Evolutionary conservation across 148 eudicot species (phyloP).

Genomic region (Vaccinium myrtillus): DNA sequence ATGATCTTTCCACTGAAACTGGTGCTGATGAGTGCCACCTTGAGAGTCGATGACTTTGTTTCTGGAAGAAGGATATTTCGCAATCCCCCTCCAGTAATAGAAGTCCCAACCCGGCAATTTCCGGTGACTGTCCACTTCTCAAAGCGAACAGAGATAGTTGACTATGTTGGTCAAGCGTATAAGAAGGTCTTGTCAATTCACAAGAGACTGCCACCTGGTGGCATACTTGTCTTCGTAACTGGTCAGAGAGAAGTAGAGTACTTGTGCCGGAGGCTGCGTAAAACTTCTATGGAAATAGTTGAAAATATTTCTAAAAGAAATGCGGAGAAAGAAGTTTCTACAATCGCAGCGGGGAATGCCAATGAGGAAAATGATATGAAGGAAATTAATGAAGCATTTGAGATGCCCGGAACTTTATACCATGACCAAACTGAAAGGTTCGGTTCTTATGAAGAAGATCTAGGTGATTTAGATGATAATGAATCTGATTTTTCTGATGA

Average conservation of each 20-base stretch:
- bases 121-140: constrained; percentile 65
- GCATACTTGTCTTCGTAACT: constrained; percentile 90
- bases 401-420: constrained; percentile 31
- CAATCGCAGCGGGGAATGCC: constrained; percentile 21
- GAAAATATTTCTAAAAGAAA: constrained; percentile 21
- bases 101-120: constrained; percentile 69
- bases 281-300: constrained; percentile 61
- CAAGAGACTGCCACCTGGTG: constrained; percentile 88
- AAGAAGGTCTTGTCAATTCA: constrained; percentile 80
- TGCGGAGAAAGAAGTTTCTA: constrained; percentile 26
- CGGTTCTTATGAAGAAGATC: constrained; percentile 46
- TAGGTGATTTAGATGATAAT: constrained; percentile 44
- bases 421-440: constrained; percentile 54
- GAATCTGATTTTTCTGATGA: constrained; percentile 43
- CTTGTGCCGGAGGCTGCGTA: constrained; percentile 66
- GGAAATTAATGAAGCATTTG: constrained; percentile 82
- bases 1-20: constrained; percentile 65
- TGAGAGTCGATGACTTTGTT: constrained; percentile 80
- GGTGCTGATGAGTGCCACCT: constrained; percentile 94
- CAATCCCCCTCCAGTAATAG: constrained; percentile 61
- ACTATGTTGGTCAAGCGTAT: constrained; percentile 83
- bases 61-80: constrained; percentile 54
- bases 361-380: constrained; percentile 50
- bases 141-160: constrained; percentile 70
- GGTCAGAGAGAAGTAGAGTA: constrained; percentile 90